A percentile compares a stretch with the other conserved stretches of the same genome.
Evolutionary conservation across 73 alveolate genomes (phyloP).

Genomic region (Paramecium pentaurelia): DNA sequence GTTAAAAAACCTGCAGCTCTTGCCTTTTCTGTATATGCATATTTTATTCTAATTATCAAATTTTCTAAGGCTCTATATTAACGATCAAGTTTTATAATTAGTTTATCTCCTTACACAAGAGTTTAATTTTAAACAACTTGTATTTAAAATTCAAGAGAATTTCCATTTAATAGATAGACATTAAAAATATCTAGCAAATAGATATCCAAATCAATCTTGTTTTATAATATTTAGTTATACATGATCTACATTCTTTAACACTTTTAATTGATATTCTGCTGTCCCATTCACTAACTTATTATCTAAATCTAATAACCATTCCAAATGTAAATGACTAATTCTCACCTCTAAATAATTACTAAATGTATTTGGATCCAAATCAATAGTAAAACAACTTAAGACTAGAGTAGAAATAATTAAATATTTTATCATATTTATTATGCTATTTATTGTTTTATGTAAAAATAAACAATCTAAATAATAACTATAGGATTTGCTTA

Average conservation of each 20-base stretch:
- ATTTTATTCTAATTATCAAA: not conserved
- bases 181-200: not conserved
- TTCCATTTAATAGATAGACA: not conserved
- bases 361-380: constrained; percentile 1
- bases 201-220: not conserved
- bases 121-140: not conserved
- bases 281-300: not conserved
- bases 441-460: not conserved
- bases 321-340: not conserved
- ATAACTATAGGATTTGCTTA: too few relatives aligned
- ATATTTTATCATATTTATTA: not conserved
- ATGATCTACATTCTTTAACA: not conserved
- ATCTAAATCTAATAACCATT: constrained; percentile 25
- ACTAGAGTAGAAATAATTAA: not conserved
- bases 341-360: not conserved
- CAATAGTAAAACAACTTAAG: not conserved
- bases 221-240: not conserved
- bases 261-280: not conserved
- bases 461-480: too few relatives aligned
- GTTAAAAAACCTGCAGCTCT: constrained; percentile 73
- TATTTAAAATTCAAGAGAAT: not conserved
- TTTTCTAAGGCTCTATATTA: not conserved
- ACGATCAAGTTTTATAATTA: not conserved
- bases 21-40: constrained; percentile 53
- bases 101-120: not conserved